Base-by-base conservation (phyloP, 1,139 yeast genomes). In the Candida albicans region DNA sequence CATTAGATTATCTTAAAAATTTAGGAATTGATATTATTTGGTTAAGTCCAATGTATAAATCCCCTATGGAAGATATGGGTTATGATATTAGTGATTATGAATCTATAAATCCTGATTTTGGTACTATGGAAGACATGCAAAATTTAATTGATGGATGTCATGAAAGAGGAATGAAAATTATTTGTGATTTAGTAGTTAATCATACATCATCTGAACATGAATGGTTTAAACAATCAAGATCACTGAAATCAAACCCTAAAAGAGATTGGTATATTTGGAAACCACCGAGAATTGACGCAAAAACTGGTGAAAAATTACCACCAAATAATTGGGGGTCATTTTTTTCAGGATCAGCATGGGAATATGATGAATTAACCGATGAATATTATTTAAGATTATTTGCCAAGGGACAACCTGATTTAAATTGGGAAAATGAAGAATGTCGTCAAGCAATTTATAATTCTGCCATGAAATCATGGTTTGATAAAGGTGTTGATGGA, bases 241-340 rank as follows among this genome's bases (percentile, higher is more conserved):
- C 77, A 11, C 73, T 80, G 8, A 70, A 66, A 54, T 63, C 66
- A 39, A 78, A 73, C 56, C 75, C 82, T 14, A 79, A 80, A 62
- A 68, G 84, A 56, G 81, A 79, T 58, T 80, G 84, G 84, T 80
- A 78, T 60, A 68, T 77, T 52, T 79, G 84, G 84, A 70, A 67
- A 48, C 70, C 73, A 33, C 72, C 82, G 18, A 66, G 59, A 46
- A 71, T 65, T 54, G 81, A 74, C 50, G 66, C 56, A 22, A 50
- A 70, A 4, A 18, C 22, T 4, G 82, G 82, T 24, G 65, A 68
- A 37, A 69, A 81, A 58, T 67, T 63, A 18, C 81, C 82, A 24
- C 82, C 83, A 18, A 79, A 75, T 63, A 79, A 79, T 59, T 79
- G 84, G 84, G 53, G 54, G 15, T 74, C 82, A 2, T 62, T 62